These are phyloP conservation scores for Penicillium verrucosum DNA, from an alignment of 2,329 filamentous ascomycete species.

Conservation along the genomic window DNA sequence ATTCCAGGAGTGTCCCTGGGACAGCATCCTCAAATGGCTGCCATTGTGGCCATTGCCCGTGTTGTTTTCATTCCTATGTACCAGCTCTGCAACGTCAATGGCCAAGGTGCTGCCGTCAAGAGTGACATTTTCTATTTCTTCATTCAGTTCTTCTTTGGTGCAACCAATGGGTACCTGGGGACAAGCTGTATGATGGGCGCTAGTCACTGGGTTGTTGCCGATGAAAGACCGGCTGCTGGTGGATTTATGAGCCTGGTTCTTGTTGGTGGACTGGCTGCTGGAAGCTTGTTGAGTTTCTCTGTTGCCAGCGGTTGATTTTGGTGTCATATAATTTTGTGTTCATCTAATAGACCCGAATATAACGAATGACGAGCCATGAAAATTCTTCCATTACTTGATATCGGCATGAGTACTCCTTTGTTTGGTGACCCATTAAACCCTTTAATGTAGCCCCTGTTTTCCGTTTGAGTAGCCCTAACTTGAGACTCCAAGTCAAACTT, in stretches of 20 bases:
- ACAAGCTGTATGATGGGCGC: slow-evolving; percentile 91
- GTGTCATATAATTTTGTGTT: not conserved
- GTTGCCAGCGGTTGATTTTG: slow-evolving; percentile 46
- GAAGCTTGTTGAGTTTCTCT: slow-evolving; percentile 87
- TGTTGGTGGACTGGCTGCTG: slow-evolving; percentile 75
- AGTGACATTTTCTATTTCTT: slow-evolving; percentile 89
- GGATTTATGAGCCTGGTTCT: slow-evolving; percentile 92
- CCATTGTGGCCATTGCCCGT: slow-evolving; percentile 64
- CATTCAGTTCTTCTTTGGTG: slow-evolving; percentile 78
- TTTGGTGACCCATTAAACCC: not conserved
- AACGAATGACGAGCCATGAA: not conserved
- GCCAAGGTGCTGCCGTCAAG: slow-evolving; percentile 66
- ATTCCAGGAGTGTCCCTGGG: slow-evolving; percentile 56
- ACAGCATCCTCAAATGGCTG: slow-evolving; percentile 63
- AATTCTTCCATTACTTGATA: not conserved
- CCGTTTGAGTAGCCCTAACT: slow-evolving; percentile 4
- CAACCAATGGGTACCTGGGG: slow-evolving; percentile 82
- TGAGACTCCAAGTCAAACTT: not conserved
- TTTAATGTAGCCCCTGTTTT: not conserved
- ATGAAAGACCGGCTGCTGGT: slow-evolving; percentile 82
- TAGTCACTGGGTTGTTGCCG: slow-evolving; percentile 72
- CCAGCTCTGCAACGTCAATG: slow-evolving; percentile 81
- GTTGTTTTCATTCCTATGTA: slow-evolving; percentile 78
- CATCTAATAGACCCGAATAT: not conserved
- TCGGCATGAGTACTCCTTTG: not conserved